Base-by-base conservation (phyloP, 108 stramenopile genomes). In the Fistulifera solaris region DNA sequence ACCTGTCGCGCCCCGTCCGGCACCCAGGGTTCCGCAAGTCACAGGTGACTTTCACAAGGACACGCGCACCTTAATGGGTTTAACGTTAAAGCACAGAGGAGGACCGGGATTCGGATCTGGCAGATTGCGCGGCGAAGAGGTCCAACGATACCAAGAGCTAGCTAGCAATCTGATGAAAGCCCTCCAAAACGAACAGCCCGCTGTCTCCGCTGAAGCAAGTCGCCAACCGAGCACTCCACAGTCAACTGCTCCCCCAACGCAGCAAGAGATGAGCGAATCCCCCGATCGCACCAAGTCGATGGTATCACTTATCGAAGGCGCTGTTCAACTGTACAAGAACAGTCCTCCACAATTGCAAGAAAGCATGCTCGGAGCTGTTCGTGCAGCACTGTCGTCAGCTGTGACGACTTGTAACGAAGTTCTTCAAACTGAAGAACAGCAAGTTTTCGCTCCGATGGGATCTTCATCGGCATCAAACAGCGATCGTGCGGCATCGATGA, bases 61-160 rank as follows among this genome's bases (percentile, higher is more conserved):
- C 22, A 43, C 86, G 19, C 81, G 89, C 17, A 83, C 81, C 7
- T 52, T 80, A 14, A 82, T 83, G 80, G 89, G 89, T 24, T 51
- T 90, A 52, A 51, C 78, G 1, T 73, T 86, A 63, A 90, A 90
- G 60, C 89, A 90, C 23, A 84, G 89, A 44, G 89, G 89, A 15
- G 89, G 89, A 27, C 80, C 89, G 26, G 89, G 89, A 38, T 90
- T 90, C 46, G 89, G 89, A 2, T 52, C 67, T 7, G 89, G 89
- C 24, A 67, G 85, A 19, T 67, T 90, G 14, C 64, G 63, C 54
- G 78, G 68, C 22, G 52, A 58, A 21, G 89, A 86, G 51, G 71
- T 75, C 19, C 62, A 66, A 21, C 59, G 61, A 31, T 68, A 82
- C 54, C 76, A 84, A 48, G 56, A 52, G 10, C 35, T 57, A 21